Percentiles rank a stretch among this genome's conserved stretches.
Evolutionary conservation across 2,329 filamentous ascomycete genomes (phyloP).

Genomic region (Ophiostoma australiae): DNA sequence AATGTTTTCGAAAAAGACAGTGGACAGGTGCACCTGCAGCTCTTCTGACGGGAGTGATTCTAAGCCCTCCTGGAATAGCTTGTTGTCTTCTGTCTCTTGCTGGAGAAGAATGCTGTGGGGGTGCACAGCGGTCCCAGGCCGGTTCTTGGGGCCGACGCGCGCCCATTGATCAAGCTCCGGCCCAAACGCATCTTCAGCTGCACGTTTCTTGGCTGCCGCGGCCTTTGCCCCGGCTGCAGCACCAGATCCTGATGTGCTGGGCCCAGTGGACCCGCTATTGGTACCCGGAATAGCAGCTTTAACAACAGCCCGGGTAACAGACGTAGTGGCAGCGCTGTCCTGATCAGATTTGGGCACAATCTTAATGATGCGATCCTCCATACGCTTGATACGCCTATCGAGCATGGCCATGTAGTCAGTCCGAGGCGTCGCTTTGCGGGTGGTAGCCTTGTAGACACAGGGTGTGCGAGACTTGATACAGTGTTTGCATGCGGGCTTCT

Average conservation of each 20-base stretch:
- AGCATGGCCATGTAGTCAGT: conserved; percentile 99
- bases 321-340: conserved; percentile 51
- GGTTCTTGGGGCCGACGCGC: conserved; percentile 51
- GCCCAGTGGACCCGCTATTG: conserved; percentile 29
- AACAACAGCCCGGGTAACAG: conserved; percentile 72
- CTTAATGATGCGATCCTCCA: conserved; percentile 97
- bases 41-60: conserved; percentile 80
- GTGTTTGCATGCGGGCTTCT: conserved; percentile 96
- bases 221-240: not conserved
- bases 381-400: conserved; percentile 88
- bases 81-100: conserved; percentile 67
- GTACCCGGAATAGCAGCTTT: conserved; percentile 67
- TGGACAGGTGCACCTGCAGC: conserved; percentile 85
- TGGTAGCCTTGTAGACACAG: conserved; percentile 96
- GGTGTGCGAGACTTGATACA: conserved; percentile 87
- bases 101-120: conserved; percentile 43
- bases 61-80: conserved; percentile 72
- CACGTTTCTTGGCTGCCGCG: conserved; percentile 61
- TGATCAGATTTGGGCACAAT: conserved; percentile 84
- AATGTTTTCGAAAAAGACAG: conserved; percentile 91
- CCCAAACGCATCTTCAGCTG: conserved; percentile 81
- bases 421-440: conserved; percentile 84
- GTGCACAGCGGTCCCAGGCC: conserved; percentile 34
- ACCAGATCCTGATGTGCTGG: conserved; percentile 38
- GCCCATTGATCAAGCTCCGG: conserved; percentile 79